Evolutionary conservation across 2,329 filamentous ascomycete species (phyloP), one percentile per base, ranked within the genome.

Genomic region (Venturia oleaginea): DNA sequence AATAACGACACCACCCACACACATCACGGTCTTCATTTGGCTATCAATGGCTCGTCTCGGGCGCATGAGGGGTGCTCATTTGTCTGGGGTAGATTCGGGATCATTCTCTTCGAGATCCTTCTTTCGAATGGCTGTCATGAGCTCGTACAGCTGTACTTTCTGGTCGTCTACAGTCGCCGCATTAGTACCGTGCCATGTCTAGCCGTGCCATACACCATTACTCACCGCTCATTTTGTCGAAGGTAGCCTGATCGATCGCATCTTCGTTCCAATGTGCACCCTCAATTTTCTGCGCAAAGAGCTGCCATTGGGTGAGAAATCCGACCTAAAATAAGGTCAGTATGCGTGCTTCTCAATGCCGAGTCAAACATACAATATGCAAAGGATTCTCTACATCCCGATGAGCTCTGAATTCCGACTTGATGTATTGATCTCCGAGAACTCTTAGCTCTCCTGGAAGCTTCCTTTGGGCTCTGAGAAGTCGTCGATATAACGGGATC

Each of bases 281-380:
- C 72, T 97, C 93, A 19, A 99, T 79, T 73, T 91, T 87, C 74
- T 99, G 93, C 1, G 92, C 92, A 73, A 97, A 99, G 62, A 91
- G 79, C 76, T 99, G 94, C 93, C 93, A 99, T 76, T 97, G 92
- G 0, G 90, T 93, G 69, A 99, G 81, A 75, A 99, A 99, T 1
- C 93, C 94, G 70, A 97, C 91, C 91, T 96, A 68, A 46, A 34
- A n/a, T 32, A 13, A n/a, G 62, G 34, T 48, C n/a, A 63, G 24
- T 48, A 40, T 24, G n/a, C 40, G 19, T 48, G 7, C 57, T 42
- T 27, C 22, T 17, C n/a, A 10, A 24, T 13, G 17, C 34, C 8
- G 15, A 27, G 13, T 6, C 15, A n/a, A 40, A 75, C 85, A 67
- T 81, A 95, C 92, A 76, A 99, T 85, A 73, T 97, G 93, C 32